These are phyloP conservation scores for Cetraspora pellucida DNA, from an alignment of 192 early-diverging fungal genomes.

Conservation along the genomic window DNA sequence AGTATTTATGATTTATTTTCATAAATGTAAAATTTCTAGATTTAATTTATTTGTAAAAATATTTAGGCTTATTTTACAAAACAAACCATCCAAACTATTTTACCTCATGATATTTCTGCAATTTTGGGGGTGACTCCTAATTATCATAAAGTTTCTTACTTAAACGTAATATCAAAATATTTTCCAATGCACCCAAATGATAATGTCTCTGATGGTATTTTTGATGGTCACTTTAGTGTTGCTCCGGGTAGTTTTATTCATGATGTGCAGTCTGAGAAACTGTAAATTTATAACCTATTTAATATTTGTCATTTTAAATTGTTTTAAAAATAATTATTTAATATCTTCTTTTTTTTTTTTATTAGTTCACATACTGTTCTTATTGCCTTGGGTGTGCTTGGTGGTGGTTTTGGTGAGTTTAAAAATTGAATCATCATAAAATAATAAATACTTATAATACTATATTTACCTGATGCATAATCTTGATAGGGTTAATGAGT, in stretches of 20 bases:
- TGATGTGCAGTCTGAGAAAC: background rate
- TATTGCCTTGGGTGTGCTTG: background rate
- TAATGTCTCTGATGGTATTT: background rate
- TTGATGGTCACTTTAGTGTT: background rate
- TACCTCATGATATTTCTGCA: background rate
- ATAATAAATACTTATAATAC: too few relatives aligned
- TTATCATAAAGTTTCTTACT: background rate
- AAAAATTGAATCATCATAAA: too few relatives aligned
- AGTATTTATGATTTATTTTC: too few relatives aligned
- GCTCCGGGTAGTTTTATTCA: conserved; percentile 1
- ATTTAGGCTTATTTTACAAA: background rate
- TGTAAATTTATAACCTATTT: background rate
- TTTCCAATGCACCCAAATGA: conserved; percentile 9
- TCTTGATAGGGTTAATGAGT: background rate
- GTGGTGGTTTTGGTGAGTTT: background rate
- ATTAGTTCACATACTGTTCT: conserved; percentile 22
- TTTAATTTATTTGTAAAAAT: background rate
- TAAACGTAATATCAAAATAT: background rate
- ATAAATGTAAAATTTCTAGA: background rate
- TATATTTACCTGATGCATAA: background rate
- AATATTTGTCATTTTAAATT: too few relatives aligned
- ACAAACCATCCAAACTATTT: background rate
- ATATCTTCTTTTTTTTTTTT: background rate
- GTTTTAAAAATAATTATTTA: too few relatives aligned
- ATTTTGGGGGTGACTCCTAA: background rate